Evolutionary conservation across 1,284 basidiomycete genomes (phyloP).

Genomic region (Acaromyces ingoldii): DNA sequence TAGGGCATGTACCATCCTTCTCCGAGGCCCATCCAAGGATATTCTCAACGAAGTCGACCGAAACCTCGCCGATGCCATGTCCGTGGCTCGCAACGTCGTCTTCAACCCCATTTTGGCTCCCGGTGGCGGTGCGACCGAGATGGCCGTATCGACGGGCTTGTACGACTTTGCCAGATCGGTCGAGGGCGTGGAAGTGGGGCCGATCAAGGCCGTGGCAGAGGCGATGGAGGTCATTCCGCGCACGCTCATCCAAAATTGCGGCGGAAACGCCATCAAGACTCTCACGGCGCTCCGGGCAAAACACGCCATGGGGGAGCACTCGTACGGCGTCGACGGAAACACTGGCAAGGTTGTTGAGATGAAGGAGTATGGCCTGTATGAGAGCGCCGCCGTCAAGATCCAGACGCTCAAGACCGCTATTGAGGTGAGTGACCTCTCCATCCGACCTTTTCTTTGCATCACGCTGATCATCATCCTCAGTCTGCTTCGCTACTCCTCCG

Average conservation of each 20-base stretch:
- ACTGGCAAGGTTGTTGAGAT: conserved; percentile 92
- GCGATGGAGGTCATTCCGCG: conserved; percentile 96
- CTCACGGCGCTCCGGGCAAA: conserved; percentile 84
- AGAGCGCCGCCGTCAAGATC: conserved; percentile 93
- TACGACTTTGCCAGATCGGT: conserved; percentile 75
- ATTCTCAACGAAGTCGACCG: conserved; percentile 97
- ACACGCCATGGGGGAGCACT: conserved; percentile 82
- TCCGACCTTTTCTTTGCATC: background rate
- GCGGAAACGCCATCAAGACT: conserved; percentile 87
- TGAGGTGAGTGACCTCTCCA: conserved; percentile 54
- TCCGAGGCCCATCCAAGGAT: conserved; percentile 97
- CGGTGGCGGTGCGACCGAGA: conserved; percentile 94
- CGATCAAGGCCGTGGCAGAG: conserved; percentile 86
- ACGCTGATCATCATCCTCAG: background rate
- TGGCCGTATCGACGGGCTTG: conserved; percentile 88
- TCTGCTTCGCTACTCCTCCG: conserved; percentile 78
- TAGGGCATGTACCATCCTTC: conserved; percentile 95
- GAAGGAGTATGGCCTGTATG: conserved; percentile 87
- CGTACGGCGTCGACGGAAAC: conserved; percentile 91
- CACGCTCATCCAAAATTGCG: conserved; percentile 90
- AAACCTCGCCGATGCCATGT: conserved; percentile 96
- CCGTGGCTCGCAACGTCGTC: conserved; percentile 90
- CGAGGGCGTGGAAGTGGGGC: conserved; percentile 73
- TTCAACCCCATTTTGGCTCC: conserved; percentile 90
- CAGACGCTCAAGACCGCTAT: conserved; percentile 97